These are phyloP conservation scores for Irpex lacteus DNA, from an alignment of 1,284 basidiomycete genomes.

Conservation along the genomic window DNA sequence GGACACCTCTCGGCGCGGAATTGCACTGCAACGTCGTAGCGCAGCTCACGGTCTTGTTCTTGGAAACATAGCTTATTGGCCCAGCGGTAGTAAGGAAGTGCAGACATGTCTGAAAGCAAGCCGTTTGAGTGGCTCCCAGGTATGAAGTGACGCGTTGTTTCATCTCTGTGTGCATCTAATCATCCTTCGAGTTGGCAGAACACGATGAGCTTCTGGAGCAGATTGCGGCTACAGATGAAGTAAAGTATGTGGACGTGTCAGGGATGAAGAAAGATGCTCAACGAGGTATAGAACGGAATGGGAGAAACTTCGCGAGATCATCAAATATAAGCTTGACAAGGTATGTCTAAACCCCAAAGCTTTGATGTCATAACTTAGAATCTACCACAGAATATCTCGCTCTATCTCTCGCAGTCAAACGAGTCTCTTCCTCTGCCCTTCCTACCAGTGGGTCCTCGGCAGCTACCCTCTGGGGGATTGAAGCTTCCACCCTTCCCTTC, in stretches of 20 bases:
- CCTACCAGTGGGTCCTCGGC: conserved; percentile 39
- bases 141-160: conserved; percentile 2
- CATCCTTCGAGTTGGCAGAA: conserved; percentile 39
- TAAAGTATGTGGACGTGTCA: conserved; percentile 50
- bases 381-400: conserved; percentile 49
- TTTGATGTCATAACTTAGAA: conserved; percentile 11
- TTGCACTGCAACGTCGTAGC: not conserved
- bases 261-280: conserved; percentile 7
- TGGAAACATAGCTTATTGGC: not conserved
- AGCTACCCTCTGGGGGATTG: conserved; percentile 58
- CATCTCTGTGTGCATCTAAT: not conserved
- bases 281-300: conserved; percentile 63
- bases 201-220: conserved; percentile 61
- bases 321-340: conserved; percentile 68
- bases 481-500: conserved; percentile 80
- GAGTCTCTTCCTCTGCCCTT: conserved; percentile 28
- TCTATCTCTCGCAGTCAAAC: conserved; percentile 49
- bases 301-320: conserved; percentile 65
- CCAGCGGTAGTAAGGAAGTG: not conserved
- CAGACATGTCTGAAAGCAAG: conserved; percentile 1
- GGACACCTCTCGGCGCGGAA: not conserved
- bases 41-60: not conserved
- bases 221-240: conserved; percentile 66
- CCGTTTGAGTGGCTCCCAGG: conserved; percentile 15
- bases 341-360: conserved; percentile 32